A percentile compares a stretch with the other conserved stretches of the same genome.
Conservation (phyloP, 345 rosid genomes). For the Hibiscus mutabilis region DNA sequence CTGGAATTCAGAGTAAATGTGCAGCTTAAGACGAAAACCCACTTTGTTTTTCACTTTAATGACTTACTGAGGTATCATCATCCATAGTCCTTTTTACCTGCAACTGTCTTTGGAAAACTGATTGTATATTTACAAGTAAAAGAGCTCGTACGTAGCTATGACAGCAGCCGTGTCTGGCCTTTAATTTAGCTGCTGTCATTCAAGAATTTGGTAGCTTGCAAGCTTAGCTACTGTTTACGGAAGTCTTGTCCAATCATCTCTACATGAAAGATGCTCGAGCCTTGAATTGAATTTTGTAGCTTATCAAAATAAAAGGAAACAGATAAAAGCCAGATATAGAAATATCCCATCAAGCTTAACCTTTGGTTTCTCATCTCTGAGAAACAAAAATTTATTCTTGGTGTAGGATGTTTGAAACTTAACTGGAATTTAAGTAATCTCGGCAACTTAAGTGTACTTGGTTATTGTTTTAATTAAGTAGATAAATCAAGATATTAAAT, state of each 20-base stretch:
- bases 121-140: too few species aligned
- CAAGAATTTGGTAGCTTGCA: neutral
- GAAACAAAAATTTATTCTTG: too few species aligned
- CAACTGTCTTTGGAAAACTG: neutral
- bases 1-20: neutral
- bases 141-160: neutral
- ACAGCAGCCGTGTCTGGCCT: neutral
- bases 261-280: neutral
- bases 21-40: neutral
- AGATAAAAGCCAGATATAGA: neutral
- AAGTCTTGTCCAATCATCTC: conserved; percentile 16
- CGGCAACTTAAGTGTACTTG: too few species aligned
- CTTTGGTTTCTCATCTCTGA: neutral
- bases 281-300: too few species aligned
- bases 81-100: neutral
- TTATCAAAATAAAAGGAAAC: neutral
- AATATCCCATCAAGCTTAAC: neutral
- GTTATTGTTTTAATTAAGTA: too few species aligned
- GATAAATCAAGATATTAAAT: too few species aligned
- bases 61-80: neutral
- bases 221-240: neutral
- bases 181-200: neutral
- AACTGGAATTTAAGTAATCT: too few species aligned
- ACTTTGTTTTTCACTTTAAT: too few species aligned
- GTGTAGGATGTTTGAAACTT: too few species aligned